Evolutionary conservation across 2,329 filamentous ascomycete genomes (phyloP), one percentile per base, ranked within the genome.

Genomic region (Sodiomyces alkalinus): DNA sequence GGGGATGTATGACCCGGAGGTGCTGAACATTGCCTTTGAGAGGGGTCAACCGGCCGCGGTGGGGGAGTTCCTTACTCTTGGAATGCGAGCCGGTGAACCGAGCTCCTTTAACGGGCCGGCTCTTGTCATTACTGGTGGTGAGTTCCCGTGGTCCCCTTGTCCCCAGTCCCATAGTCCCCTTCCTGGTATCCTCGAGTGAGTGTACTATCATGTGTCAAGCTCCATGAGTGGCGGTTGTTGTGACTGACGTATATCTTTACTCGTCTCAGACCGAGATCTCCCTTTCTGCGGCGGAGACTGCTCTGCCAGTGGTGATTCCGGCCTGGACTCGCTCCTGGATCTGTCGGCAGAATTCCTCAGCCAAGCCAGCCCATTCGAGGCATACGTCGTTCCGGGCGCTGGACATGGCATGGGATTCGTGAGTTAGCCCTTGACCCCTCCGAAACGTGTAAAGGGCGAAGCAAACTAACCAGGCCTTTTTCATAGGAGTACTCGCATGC

Each of bases 241-340:
- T 6, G 20, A 20, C 6, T 27, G 36, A 48, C 30, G 10, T 35
- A 22, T 14, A 17, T n/a, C 15, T 24, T 18, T n/a, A 35, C 21
- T 17, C 4, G 11, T 21, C 8, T 19, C 15, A 61, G 58, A 58
- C 13, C 45, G 46, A 9, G 63, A 73, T 27, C 33, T 64, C 8
- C 61, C 65, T 5, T 77, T 70, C 46, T 78, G 74, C 33, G 73
- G 71, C 4, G 67, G 69, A 16, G 62, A 76, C 45, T 77, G 71
- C 49, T 41, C 53, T 3, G 52, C 47, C 13, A 65, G 60, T 0
- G 52, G 49, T 10, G 38, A 46, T 22, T 45, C 55, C 2, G 39
- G 48, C 6, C 38, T 49, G 29, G 39, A 47, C 1, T 58, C 52
- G 17, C 56, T 70, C 23, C 59, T 64, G 2, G 59, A 53, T 8